Base-by-base conservation (phyloP, 805 yeast genomes). In the Candida dendrica region DNA sequence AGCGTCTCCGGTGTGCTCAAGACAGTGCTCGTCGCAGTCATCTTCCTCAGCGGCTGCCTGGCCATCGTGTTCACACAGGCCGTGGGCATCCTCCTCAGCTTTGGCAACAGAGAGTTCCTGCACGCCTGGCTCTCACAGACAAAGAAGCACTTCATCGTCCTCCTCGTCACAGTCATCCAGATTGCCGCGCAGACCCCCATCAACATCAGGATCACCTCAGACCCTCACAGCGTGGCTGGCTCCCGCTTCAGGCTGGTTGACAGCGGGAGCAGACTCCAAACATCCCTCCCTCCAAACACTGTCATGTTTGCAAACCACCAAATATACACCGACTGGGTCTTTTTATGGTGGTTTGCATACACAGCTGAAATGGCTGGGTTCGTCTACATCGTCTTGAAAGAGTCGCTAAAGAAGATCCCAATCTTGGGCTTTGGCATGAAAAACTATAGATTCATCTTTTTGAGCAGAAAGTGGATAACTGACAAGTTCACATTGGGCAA, bases 291-390 rank as follows among this genome's bases (percentile, higher is more conserved):
- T 7, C 75, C 74, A 17, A 72, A 79, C 33, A 71, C 85, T 0
- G 72, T 91, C 2, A 59, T 83, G 37, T 81, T 90, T 30, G 77
- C 93, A n/a, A 91, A 91, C 58, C 98, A 91, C 61, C 97, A 90
- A 64, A 82, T 91, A 19, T 91, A 91, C 59, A 79, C 91, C 3
- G 98, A 91, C 59, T 91, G 98, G 98, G 71, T 84, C 10, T 89
- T 77, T 52, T 51, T 88, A 42, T 91, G 98, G 98, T 91, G 86
- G 77, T 46, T 85, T 17, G 68, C 85, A 0, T 84, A 86, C 58
- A 72, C 89, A 6, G 75, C 87, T 11, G 60, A 71, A n/a, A 60
- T 81, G 36, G 76, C 81, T 8, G 84, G 83, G 32, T 70, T 75
- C 38, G 69, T 90, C 9, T 78, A 72, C 51, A 88, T 91, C 44